Evolutionary conservation across 768 basidiomycete genomes (phyloP).

Genomic region (Suillus subaureus): DNA sequence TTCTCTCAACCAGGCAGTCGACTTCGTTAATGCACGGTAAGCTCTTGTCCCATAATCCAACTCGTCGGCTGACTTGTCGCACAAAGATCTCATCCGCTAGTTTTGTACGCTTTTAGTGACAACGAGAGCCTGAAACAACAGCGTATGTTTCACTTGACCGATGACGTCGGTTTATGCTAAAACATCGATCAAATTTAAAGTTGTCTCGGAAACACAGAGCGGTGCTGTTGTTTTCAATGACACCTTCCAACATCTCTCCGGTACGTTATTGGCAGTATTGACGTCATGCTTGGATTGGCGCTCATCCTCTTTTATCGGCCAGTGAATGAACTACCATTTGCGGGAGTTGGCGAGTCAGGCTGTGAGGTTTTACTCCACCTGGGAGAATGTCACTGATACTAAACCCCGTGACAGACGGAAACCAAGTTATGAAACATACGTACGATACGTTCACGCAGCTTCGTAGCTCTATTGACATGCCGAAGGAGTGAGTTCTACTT

Average conservation of each 20-base stretch:
- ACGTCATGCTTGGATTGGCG: slow-evolving; percentile 16
- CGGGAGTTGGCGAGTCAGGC: slow-evolving; percentile 64
- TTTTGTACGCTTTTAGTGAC: slow-evolving; percentile 65
- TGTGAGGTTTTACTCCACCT: slow-evolving; percentile 42
- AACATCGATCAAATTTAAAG: slow-evolving; percentile 33
- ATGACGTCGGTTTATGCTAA: slow-evolving; percentile 1
- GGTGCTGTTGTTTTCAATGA: slow-evolving; percentile 65
- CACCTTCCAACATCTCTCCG: slow-evolving; percentile 52
- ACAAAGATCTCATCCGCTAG: slow-evolving; percentile 57
- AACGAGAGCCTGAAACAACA: slow-evolving; percentile 40
- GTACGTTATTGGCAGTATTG: slow-evolving; percentile 33
- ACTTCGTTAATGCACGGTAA: slow-evolving; percentile 57
- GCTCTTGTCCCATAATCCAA: background rate
- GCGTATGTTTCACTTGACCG: slow-evolving; percentile 29
- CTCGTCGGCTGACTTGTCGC: background rate
- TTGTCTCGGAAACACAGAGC: slow-evolving; percentile 56
- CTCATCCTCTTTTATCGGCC: slow-evolving; percentile 12
- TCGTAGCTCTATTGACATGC: slow-evolving; percentile 53
- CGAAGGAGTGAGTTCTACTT: slow-evolving; percentile 49
- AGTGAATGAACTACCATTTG: slow-evolving; percentile 49
- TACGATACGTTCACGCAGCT: slow-evolving; percentile 58
- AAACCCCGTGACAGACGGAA: slow-evolving; percentile 46
- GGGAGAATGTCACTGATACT: background rate
- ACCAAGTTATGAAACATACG: slow-evolving; percentile 52
- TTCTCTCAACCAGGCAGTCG: slow-evolving; percentile 54